Percentiles rank a stretch among this genome's conserved stretches.
These are phyloP conservation scores for Erythrobasidium yunnanense DNA, from an alignment of 768 basidiomycete species.

Conservation along the genomic window DNA sequence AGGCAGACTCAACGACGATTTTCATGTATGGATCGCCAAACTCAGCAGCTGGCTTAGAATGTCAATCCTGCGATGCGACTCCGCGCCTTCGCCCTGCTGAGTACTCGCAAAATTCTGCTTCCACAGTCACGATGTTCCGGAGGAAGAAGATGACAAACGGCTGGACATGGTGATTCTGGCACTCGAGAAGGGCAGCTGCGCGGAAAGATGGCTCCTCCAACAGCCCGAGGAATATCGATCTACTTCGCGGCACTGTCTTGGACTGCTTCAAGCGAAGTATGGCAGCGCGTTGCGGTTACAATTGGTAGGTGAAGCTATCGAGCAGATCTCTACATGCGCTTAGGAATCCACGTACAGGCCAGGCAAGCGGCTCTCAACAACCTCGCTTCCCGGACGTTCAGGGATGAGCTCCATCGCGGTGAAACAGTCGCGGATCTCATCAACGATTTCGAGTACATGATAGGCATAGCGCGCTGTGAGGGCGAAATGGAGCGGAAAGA, in stretches of 20 bases:
- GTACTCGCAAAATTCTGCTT: too few relatives aligned
- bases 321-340: not conserved
- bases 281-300: not conserved
- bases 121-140: not conserved
- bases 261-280: not conserved
- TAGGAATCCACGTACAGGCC: not conserved
- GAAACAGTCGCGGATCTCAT: conserved; percentile 24
- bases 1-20: too few relatives aligned
- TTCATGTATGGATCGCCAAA: too few relatives aligned
- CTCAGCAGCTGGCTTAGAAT: too few relatives aligned
- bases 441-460: not conserved
- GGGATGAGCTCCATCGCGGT: conserved; percentile 24
- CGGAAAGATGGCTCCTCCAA: not conserved
- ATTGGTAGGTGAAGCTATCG: not conserved
- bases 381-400: not conserved
- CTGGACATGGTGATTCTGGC: not conserved
- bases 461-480: not conserved
- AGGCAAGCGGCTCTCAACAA: conserved; percentile 12
- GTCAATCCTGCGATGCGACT: too few relatives aligned
- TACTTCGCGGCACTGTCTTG: not conserved
- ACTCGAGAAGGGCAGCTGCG: not conserved
- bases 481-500: not conserved
- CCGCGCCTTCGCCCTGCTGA: too few relatives aligned
- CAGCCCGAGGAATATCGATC: not conserved
- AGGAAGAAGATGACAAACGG: not conserved